Conservation (phyloP, 1,284 basidiomycete genomes). For the Hypsizygus ulmarius region DNA sequence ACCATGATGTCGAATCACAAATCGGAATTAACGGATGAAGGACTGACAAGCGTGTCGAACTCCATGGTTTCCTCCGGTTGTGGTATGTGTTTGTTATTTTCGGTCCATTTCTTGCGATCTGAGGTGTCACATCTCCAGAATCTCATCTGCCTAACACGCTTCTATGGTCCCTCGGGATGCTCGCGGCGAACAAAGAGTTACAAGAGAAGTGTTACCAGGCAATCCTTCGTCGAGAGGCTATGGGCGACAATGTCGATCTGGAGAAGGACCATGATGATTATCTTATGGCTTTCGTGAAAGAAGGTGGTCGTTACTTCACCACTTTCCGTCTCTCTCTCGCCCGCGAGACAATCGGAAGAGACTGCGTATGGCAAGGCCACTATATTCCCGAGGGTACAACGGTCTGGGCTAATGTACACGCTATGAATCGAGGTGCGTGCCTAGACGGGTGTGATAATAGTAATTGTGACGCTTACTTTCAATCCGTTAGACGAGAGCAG, state of each 20-base stretch:
- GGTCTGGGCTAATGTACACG: slow-evolving; percentile 17
- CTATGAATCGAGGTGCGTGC: slow-evolving; percentile 17
- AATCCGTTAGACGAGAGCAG: slow-evolving; percentile 10
- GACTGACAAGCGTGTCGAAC: slow-evolving; percentile 15
- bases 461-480: not conserved
- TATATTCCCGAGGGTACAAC: slow-evolving; percentile 17
- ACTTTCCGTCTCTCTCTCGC: slow-evolving; percentile 17
- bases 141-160: slow-evolving; percentile 18
- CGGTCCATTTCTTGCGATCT: not conserved
- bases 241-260: slow-evolving; percentile 7
- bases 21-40: slow-evolving; percentile 1
- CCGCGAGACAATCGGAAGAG: slow-evolving; percentile 17
- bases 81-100: slow-evolving; percentile 3
- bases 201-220: slow-evolving; percentile 16
- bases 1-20: slow-evolving; percentile 12
- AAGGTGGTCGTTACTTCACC: slow-evolving; percentile 16
- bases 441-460: not conserved
- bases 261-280: slow-evolving; percentile 13
- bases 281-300: slow-evolving; percentile 17
- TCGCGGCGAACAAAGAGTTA: slow-evolving; percentile 12
- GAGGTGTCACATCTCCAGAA: slow-evolving; percentile 2
- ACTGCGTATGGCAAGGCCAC: slow-evolving; percentile 16
- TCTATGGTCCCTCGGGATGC: slow-evolving; percentile 15
- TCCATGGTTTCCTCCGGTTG: slow-evolving; percentile 19
- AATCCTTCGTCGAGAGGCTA: slow-evolving; percentile 8